These are phyloP conservation scores for Plantago elongata DNA, from an alignment of 257 asterid genomes.

Conservation along the genomic window DNA sequence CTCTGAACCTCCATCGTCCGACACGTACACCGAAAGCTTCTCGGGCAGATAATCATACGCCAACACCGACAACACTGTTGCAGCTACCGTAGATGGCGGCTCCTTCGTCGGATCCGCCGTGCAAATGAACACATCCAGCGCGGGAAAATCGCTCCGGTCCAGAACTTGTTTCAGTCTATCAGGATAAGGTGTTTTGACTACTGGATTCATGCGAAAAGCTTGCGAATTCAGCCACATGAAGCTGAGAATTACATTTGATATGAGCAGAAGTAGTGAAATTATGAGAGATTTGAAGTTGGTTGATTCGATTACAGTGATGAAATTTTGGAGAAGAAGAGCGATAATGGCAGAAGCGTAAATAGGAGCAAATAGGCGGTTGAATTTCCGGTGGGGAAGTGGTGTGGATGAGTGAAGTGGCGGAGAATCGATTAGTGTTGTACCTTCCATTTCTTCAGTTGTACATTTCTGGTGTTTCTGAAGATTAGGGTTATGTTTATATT, in stretches of 20 bases:
- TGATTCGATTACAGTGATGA: slow-evolving; percentile 26
- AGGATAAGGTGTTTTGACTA: slow-evolving; percentile 27
- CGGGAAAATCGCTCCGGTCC: slow-evolving; percentile 31
- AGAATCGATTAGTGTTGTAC: neutral
- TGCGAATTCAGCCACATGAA: slow-evolving; percentile 58
- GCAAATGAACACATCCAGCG: slow-evolving; percentile 56
- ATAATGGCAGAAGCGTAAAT: slow-evolving; percentile 45
- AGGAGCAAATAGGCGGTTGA: slow-evolving; percentile 52
- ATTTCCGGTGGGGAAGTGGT: slow-evolving; percentile 34
- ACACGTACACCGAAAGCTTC: slow-evolving; percentile 56
- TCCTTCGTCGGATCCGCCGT: slow-evolving; percentile 72
- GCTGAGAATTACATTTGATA: slow-evolving; percentile 39
- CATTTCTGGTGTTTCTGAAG: no score
- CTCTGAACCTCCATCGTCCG: slow-evolving; percentile 76
- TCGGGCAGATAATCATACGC: slow-evolving; percentile 66
- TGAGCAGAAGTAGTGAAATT: slow-evolving; percentile 27
- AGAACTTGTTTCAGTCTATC: slow-evolving; percentile 23
- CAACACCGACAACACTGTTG: slow-evolving; percentile 62
- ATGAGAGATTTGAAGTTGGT: slow-evolving; percentile 23
- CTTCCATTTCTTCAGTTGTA: slow-evolving; percentile 26
- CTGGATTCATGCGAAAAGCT: slow-evolving; percentile 47
- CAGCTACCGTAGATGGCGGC: slow-evolving; percentile 57
- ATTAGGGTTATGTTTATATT: no score
- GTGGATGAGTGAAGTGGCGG: slow-evolving; percentile 36
- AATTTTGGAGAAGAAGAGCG: slow-evolving; percentile 51